Base-by-base conservation (phyloP, 2,329 filamentous ascomycete genomes). In the Teratosphaeria viscida region DNA sequence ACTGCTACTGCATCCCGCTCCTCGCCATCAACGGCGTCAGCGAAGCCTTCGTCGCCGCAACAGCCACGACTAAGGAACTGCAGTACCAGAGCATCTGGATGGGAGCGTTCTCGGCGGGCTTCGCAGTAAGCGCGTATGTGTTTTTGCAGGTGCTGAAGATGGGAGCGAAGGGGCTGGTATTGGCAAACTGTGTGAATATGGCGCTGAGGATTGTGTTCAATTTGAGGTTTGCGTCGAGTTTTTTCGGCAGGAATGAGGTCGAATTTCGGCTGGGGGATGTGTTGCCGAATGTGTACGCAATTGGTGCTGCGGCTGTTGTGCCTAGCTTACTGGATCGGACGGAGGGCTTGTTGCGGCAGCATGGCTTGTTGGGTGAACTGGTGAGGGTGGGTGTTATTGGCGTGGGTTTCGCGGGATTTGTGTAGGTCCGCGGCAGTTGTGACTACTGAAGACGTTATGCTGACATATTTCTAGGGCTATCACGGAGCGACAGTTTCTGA, bases 111-210 rank as follows among this genome's bases (percentile, higher is more conserved):
- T 95, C 90, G 2, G 76, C 81, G 7, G 82, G 83, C 1, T 97
- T 96, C 72, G 89, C 84, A 0, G 76, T 78, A 0, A 85, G 88
- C 0, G 90, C 91, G 1, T 95, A 85, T 68, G 63, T 91, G 5
- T 88, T 90, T 64, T 79, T 99, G 64, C 77, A 80, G n/a, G 75
- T 90, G 10, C 73, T 88, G 27, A 78, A 80, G 7, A 76, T 89
- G 62, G 94, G 91, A 0, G 92, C 91, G 0, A 78, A 81, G 52
- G 94, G 94, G 0, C 77, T 99, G 52, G 90, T 99, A 0, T 81
- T 84, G 65, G 92, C 92, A 57, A 99, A 97, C 72, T 85, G 83
- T 54, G 83, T 96, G 67, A 97, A 96, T 71, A 96, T 99, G 92
- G 75, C 77, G 0, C 84, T 92, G 67, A 84, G 94, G 62, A 95